Evolutionary conservation across 2,329 filamentous ascomycete species (phyloP).

Genomic region (Paraconiothyrium sp.): DNA sequence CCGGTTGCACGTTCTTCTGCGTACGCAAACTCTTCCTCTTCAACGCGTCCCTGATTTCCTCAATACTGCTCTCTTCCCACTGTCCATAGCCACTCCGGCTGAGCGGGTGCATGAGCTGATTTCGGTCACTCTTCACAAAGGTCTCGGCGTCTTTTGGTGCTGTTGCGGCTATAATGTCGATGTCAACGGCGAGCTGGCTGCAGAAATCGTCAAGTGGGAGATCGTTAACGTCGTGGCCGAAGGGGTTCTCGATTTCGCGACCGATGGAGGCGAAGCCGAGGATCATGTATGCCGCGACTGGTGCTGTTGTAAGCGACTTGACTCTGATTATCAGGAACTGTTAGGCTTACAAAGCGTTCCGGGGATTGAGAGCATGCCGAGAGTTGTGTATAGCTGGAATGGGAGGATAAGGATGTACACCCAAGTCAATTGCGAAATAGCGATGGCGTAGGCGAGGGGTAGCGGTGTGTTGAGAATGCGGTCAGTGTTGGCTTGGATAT

Average conservation of each 20-base stretch:
- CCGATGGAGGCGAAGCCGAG: slow-evolving; percentile 68
- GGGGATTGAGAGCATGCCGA: slow-evolving; percentile 80
- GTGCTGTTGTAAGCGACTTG: neutral
- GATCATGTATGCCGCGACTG: slow-evolving; percentile 78
- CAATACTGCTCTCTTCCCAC: slow-evolving; percentile 48
- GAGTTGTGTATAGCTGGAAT: slow-evolving; percentile 74
- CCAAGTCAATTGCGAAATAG: slow-evolving; percentile 87
- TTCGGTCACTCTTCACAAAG: slow-evolving; percentile 59
- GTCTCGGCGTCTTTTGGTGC: slow-evolving; percentile 60
- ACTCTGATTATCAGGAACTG: too few relatives aligned
- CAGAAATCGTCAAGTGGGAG: slow-evolving; percentile 72
- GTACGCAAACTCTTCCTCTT: slow-evolving; percentile 38
- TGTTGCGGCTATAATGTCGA: slow-evolving; percentile 74
- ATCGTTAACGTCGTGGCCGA: slow-evolving; percentile 85
- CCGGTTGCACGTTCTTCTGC: slow-evolving; percentile 5
- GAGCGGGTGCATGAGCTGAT: slow-evolving; percentile 66
- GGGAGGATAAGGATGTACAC: slow-evolving; percentile 82
- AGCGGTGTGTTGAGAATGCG: slow-evolving; percentile 84
- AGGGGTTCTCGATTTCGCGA: slow-evolving; percentile 85
- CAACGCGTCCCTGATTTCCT: slow-evolving; percentile 53
- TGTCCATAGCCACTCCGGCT: slow-evolving; percentile 44
- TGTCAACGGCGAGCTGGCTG: slow-evolving; percentile 74
- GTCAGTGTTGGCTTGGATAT: slow-evolving; percentile 75
- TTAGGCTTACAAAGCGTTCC: slow-evolving; percentile 51
- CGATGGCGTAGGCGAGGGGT: slow-evolving; percentile 82